Evolutionary conservation across 2,329 filamentous ascomycete genomes (phyloP), one percentile per base, ranked within the genome.

Genomic region (Phialophora chinensis): DNA sequence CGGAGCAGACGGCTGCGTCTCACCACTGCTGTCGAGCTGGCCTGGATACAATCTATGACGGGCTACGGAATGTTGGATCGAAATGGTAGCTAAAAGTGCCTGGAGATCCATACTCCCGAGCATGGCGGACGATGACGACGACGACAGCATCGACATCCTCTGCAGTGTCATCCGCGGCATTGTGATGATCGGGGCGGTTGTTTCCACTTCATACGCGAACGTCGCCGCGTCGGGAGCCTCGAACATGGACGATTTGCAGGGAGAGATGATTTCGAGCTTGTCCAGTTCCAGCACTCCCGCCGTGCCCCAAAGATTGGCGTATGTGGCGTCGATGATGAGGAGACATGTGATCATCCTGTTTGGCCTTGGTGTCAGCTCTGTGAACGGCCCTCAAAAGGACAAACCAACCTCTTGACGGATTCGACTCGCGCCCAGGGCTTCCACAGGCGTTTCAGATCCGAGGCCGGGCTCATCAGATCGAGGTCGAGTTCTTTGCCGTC

Each of bases 401-500:
- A 25, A 38, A 63, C 53, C 7, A 44, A 35, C 33, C 61, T 63
- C 31, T 63, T 63, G 14, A 63, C 14, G 33, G 61, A 63, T 38
- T 63, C 61, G 12, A 63, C 53, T 14, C 61, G 53, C 12, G 61
- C 61, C 61, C 61, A 63, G 23, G 61, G 53, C 20, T 52, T 63
- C 61, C 61, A 63, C 44, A 25, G 49, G 11, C 25, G 8, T 29
- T 55, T 31, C 29, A 29, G 29, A 17, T 44, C 27, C 5, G 47
- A 14, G 12, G 44, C 10, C 23, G 10, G 17, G 11, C 57, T 52
- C 44, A 54, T 62, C 42, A 62, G 62, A 1, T 29, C 52, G 8
- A 27, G 33, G 6, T 52, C 29, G 4, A 66, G n/a, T 7, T 25
- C 31, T 42, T 62, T 42, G 4, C 63, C 63, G 11, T 58, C 57